Base-by-base conservation (phyloP, 2,329 filamentous ascomycete genomes). In the Aphanocladium album region DNA sequence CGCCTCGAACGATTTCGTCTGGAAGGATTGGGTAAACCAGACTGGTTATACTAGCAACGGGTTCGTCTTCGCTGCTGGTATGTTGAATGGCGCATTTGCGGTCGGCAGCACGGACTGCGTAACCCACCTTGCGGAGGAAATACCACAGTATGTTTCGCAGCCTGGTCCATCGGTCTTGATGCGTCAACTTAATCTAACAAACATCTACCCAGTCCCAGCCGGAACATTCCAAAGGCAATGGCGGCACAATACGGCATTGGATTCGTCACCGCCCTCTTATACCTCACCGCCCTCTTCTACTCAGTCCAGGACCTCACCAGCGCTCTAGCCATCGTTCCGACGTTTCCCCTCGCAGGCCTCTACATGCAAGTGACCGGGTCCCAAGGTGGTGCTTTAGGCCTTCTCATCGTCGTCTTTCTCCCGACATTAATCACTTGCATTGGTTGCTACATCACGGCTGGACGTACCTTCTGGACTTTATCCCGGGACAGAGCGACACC, bases 271-370 rank as follows among this genome's bases (percentile, higher is more conserved):
- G 79, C 82, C 0, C 77, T 86, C 23, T 70, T 75, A 60, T 83
- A 83, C 62, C 71, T 83, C 2, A 73, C 84, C 16, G 72, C 81
- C 41, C 73, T 83, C 63, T 78, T 88, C 72, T 87, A 88, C 72
- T 73, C 79, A 62, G 83, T 86, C 67, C 77, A 86, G 62, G 77
- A 83, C 65, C 77, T 78, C 23, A 39, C 35, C 35, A 16, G 35
- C 35, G 79, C 86, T 50, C 76, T 83, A 51, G 69, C 73, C 8
- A 74, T 78, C 19, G 73, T 75, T 60, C 80, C 79, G 35, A 72
- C 79, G 3, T 88, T 86, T 65, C 88, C 88, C 0, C 82, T 89
- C 14, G 83, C 85, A 7, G 83, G 86, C 57, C 86, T 90, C 61
- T 90, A 89, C 70, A 77, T 70, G 27, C 83, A 86, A 70, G 83